A percentile compares a stretch with the other conserved stretches of the same genome.
Conservation (phyloP, 208 protist species). For the Acanthamoeba divionensis region DNA sequence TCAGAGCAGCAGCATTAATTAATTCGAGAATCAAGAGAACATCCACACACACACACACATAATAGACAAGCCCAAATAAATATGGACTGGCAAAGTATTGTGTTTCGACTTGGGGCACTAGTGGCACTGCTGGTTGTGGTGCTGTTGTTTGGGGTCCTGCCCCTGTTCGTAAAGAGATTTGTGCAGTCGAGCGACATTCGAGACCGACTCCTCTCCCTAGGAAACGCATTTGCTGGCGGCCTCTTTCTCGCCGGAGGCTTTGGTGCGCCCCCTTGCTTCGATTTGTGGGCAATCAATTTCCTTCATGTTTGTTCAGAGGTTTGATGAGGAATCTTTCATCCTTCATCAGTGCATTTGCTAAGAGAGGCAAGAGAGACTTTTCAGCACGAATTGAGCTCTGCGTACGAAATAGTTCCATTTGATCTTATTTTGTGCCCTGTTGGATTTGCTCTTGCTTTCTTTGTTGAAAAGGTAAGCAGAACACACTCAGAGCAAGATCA, state of each 20-base stretch:
- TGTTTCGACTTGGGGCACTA: neutral
- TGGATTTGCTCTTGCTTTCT: slow-evolving; percentile 37
- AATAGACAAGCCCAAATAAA: too few species aligned
- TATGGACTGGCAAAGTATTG: slow-evolving; percentile 6
- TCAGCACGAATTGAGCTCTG: neutral
- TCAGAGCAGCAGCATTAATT: too few species aligned
- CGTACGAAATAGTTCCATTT: slow-evolving; percentile 3
- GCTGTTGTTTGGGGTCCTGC: neutral
- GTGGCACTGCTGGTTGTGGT: slow-evolving; percentile 4
- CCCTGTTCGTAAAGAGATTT: neutral
- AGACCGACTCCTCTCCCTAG: slow-evolving; percentile 26
- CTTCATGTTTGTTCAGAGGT: neutral
- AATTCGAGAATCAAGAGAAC: too few species aligned
- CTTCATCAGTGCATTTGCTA: slow-evolving; percentile 47
- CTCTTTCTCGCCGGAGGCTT: slow-evolving; percentile 44
- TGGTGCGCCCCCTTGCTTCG: neutral
- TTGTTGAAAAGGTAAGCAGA: slow-evolving; percentile 20
- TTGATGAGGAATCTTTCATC: neutral
- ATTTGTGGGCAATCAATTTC: too few species aligned
- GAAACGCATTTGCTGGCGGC: slow-evolving; percentile 44
- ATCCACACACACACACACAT: too few species aligned
- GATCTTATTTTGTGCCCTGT: neutral
- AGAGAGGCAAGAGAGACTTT: slow-evolving; percentile 37
- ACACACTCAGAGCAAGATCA: neutral
- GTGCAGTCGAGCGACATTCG: neutral